Evolutionary conservation across 257 asterid genomes (phyloP).

Genomic region (Eustoma russellianum): DNA sequence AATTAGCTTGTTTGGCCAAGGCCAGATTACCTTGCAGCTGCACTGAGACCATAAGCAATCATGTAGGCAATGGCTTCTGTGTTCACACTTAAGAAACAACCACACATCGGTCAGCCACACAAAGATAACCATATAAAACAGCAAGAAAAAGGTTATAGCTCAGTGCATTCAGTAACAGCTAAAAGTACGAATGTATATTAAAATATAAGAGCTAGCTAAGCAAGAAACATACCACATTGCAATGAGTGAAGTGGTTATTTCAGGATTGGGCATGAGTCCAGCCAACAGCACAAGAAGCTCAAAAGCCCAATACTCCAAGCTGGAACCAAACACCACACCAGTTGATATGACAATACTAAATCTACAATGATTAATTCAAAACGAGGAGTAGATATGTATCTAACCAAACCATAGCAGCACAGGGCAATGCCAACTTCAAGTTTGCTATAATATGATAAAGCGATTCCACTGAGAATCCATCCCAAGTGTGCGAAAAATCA

Average conservation of each 20-base stretch:
- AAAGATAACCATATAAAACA: background rate
- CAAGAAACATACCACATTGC: slow-evolving; percentile 62
- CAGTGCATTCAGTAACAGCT: slow-evolving; percentile 52
- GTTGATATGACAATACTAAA: too few relatives aligned
- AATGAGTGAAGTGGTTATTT: slow-evolving; percentile 55
- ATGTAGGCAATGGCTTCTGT: slow-evolving; percentile 38
- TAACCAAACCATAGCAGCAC: slow-evolving; percentile 78
- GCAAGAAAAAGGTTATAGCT: slow-evolving; percentile 8
- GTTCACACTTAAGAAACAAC: slow-evolving; percentile 21
- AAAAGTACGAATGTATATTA: too few relatives aligned
- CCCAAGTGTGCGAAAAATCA: slow-evolving; percentile 39
- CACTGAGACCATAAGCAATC: slow-evolving; percentile 66
- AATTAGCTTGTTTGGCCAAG: too few relatives aligned
- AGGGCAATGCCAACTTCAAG: slow-evolving; percentile 55
- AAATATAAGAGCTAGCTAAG: background rate
- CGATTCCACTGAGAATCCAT: slow-evolving; percentile 38
- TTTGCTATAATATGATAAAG: slow-evolving; percentile 15
- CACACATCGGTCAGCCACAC: background rate
- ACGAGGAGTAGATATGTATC: slow-evolving; percentile 1
- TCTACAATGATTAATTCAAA: too few relatives aligned
- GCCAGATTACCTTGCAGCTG: slow-evolving; percentile 61
- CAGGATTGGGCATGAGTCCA: slow-evolving; percentile 74
- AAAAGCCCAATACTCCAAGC: slow-evolving; percentile 83
- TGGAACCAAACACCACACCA: slow-evolving; percentile 13
- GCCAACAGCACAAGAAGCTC: slow-evolving; percentile 79